These are phyloP conservation scores for Tylopilus vinaceipallidus DNA, from an alignment of 768 basidiomycete genomes.

Conservation along the genomic window DNA sequence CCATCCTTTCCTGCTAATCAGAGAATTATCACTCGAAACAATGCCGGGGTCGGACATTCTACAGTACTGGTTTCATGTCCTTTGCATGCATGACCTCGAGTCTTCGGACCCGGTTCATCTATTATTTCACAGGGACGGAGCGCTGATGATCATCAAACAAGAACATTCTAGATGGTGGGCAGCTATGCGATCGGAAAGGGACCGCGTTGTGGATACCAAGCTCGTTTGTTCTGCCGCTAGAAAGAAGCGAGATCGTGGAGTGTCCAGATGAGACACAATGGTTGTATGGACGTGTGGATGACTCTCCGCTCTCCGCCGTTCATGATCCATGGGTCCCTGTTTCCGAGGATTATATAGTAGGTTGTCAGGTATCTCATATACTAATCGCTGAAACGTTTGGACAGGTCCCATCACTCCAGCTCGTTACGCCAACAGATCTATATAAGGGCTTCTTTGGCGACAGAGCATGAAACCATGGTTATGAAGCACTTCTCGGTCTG, in stretches of 20 bases:
- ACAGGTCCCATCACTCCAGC: slow-evolving; percentile 17
- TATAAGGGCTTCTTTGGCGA: slow-evolving; percentile 3
- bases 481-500: slow-evolving; percentile 8
- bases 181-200: slow-evolving; percentile 54
- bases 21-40: slow-evolving; percentile 16
- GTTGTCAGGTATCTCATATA: neutral
- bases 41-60: slow-evolving; percentile 32
- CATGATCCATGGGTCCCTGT: slow-evolving; percentile 22
- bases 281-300: slow-evolving; percentile 15
- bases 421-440: slow-evolving; percentile 20
- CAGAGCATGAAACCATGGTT: neutral
- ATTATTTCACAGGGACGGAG: slow-evolving; percentile 62
- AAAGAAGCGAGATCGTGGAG: slow-evolving; percentile 33
- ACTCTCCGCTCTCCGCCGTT: slow-evolving; percentile 12
- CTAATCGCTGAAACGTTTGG: slow-evolving; percentile 7
- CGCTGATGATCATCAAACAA: slow-evolving; percentile 64
- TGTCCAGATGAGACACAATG: slow-evolving; percentile 48
- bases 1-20: slow-evolving; percentile 14
- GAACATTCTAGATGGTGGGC: slow-evolving; percentile 84
- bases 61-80: slow-evolving; percentile 38
- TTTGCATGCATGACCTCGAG: slow-evolving; percentile 68
- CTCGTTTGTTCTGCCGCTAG: slow-evolving; percentile 59
- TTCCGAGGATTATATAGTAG: slow-evolving; percentile 18
- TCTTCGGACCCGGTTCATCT: slow-evolving; percentile 62
- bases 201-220: slow-evolving; percentile 75